Evolutionary conservation across 2,329 filamentous ascomycete species (phyloP).

Genomic region (Arthrobotrys musiformis): DNA sequence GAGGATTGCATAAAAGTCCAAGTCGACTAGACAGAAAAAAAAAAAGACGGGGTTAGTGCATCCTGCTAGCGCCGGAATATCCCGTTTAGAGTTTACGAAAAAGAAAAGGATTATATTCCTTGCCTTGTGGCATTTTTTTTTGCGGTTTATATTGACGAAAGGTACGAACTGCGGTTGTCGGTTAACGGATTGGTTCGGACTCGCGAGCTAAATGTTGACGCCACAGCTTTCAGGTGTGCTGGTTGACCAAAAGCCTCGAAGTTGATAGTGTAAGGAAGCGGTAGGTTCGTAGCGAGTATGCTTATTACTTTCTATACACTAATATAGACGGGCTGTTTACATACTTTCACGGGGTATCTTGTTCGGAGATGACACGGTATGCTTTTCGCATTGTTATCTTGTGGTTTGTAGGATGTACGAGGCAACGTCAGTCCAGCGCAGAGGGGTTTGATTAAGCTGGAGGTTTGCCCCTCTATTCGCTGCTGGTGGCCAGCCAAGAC

Average conservation of each 20-base stretch:
- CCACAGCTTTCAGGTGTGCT: neutral
- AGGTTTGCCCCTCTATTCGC: constrained; percentile 22
- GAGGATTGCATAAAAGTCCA: constrained; percentile 71
- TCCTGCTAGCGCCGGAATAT: neutral
- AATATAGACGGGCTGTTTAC: neutral
- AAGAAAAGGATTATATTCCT: neutral
- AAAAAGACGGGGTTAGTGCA: neutral
- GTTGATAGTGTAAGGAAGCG: neutral
- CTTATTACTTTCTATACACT: neutral
- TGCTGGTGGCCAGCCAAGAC: constrained; percentile 15
- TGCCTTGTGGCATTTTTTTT: constrained; percentile 38
- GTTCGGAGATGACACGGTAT: constrained; percentile 35
- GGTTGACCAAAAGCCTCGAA: neutral
- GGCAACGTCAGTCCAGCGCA: too few relatives aligned
- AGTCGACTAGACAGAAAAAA: constrained; percentile 14
- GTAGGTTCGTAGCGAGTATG: neutral
- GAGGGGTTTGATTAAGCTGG: neutral
- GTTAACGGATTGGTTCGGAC: neutral
- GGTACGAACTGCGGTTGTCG: neutral
- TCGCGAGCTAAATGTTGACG: neutral
- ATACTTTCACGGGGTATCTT: neutral
- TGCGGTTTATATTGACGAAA: neutral
- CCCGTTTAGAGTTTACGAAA: neutral
- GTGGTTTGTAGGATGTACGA: neutral
- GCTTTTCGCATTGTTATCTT: neutral